Percentiles rank a stretch among this genome's conserved stretches.
phyloP scores from a whole-genome alignment of 208 protist genomes.

The Wallacemonas sp. region DNA sequence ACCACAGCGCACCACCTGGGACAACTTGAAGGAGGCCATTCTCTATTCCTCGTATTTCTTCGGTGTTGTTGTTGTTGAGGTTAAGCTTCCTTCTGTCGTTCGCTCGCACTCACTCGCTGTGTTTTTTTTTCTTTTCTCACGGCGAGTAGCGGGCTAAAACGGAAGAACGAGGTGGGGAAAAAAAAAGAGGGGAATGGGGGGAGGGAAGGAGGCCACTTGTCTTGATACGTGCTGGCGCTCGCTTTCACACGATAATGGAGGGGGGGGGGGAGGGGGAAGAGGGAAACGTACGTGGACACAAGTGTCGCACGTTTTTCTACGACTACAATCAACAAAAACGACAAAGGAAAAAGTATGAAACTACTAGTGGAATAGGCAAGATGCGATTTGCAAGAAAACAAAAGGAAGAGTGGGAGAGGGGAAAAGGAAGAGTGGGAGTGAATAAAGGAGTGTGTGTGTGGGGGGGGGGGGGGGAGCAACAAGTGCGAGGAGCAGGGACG shows the following conservation, averaged over 20 bases:
- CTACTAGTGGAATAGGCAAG: not conserved
- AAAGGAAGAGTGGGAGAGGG: not conserved
- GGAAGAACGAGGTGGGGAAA: not conserved
- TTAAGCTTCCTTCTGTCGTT: not conserved
- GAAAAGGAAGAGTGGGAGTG: not conserved
- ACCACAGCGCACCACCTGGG: not conserved
- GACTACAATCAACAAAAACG: conserved; percentile 11
- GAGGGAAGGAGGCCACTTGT: not conserved
- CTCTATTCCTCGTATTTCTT: not conserved
- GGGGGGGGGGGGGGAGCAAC: not conserved
- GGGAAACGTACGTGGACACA: conserved; percentile 15
- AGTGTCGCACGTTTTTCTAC: conserved; percentile 10
- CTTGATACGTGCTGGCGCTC: not conserved
- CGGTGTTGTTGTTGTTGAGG: too few species aligned
- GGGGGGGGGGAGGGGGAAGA: not conserved
- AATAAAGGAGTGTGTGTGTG: not conserved
- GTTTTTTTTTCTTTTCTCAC: conserved; percentile 1
- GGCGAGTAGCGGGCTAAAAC: not conserved
- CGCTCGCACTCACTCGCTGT: not conserved
- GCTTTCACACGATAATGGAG: conserved; percentile 7
- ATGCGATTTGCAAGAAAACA: not conserved
- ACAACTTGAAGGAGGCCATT: not conserved
- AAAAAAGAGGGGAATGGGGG: conserved; percentile 13
- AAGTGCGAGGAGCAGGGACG: not conserved
- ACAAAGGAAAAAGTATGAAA: conserved; percentile 17